Evolutionary conservation across 2,329 filamentous ascomycete genomes (phyloP), one percentile per base, ranked within the genome.

Genomic region (Orbilia brochopaga): DNA sequence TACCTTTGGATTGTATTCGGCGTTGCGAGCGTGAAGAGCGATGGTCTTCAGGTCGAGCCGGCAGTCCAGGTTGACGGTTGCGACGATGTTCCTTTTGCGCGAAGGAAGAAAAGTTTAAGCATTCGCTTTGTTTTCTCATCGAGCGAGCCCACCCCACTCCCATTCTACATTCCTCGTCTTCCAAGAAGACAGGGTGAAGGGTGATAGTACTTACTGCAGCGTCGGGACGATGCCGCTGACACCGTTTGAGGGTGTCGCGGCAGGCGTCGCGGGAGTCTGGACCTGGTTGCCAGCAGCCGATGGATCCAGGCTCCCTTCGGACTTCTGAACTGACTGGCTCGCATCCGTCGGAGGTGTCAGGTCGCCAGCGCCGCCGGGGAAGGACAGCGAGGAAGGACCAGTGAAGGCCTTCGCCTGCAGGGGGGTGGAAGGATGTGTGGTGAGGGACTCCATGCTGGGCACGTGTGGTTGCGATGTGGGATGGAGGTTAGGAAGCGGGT

Each of bases 1-100:
- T 90, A 93, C 90, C 90, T 97, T 96, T 74, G 92, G 92, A 80
- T 96, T 97, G 85, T 97, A 97, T 85, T 97, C 94, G 75, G 94
- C 94, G 81, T 97, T 99, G 82, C 94, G 89, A 75, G 94, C 94
- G 82, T 99, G 94, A 80, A 97, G 86, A 77, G 94, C 94, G 80
- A 99, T 97, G 77, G 94, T 97, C 89, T 97, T 97, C 77, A 99
- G 86, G 80, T 99, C 94, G 83, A 97, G 84, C 77, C 93, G 92
- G 83, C 93, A 97, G 84, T 95, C 91, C 79, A 97, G 86, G 81
- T 97, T 97, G 84, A 97, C 94, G 77, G 94, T 99, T 76, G 94
- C 93, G 81, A 97, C 93, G 83, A 97, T 96, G 84, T 97, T 97
- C 88, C 91, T 95, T n/a, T 91, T 76, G 78, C 77, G 78, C 77